These are phyloP conservation scores for Zoysia matrella DNA, from an alignment of 202 grass and related monocot species.

Conservation along the genomic window DNA sequence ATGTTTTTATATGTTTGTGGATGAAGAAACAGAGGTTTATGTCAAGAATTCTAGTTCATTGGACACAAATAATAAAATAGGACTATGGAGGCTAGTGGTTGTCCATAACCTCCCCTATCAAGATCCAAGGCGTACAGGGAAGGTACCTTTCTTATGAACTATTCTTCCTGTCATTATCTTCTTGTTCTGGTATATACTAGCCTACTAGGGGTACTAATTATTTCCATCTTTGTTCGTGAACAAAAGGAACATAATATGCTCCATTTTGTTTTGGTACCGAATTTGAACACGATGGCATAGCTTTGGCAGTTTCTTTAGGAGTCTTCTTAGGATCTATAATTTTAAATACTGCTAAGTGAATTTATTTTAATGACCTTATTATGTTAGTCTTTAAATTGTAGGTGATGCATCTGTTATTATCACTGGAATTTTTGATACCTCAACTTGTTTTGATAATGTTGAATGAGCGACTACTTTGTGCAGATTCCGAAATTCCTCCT, in stretches of 20 bases:
- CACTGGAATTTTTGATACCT: neutral
- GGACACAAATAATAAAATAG: conserved; percentile 68
- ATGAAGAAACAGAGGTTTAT: conserved; percentile 88
- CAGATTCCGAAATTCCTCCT: conserved; percentile 98
- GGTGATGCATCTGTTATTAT: conserved; percentile 11
- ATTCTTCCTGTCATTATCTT: conserved; percentile 10
- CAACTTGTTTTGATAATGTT: conserved; percentile 13
- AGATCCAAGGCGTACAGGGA: conserved; percentile 89
- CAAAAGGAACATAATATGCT: neutral
- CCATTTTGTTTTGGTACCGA: neutral
- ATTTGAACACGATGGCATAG: neutral
- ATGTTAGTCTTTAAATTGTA: conserved; percentile 16
- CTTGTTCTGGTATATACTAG: neutral
- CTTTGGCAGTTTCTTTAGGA: neutral
- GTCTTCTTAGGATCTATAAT: neutral
- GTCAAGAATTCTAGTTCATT: conserved; percentile 74
- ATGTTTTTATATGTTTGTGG: conserved; percentile 99
- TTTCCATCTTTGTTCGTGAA: neutral
- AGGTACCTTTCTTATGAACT: conserved; percentile 61
- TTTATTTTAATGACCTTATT: neutral
- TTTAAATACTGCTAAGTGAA: neutral
- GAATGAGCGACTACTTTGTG: conserved; percentile 45
- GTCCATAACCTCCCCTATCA: conserved; percentile 86
- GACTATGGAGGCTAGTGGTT: conserved; percentile 92
- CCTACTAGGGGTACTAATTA: neutral